Evolutionary conservation across 2,329 filamentous ascomycete species (phyloP).

Genomic region (Neonectria sp.): DNA sequence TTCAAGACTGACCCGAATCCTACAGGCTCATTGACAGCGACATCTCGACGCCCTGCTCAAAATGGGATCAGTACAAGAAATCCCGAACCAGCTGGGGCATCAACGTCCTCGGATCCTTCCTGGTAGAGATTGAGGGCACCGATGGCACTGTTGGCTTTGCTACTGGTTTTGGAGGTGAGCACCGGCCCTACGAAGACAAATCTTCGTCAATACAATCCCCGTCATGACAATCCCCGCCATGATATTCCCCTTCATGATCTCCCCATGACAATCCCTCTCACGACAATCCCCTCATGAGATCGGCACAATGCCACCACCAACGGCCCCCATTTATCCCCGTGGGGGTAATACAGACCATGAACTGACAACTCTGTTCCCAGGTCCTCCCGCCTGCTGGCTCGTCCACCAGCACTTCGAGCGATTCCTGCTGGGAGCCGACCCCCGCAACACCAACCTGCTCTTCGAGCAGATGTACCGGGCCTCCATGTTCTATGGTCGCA

Average conservation of each 20-base stretch:
- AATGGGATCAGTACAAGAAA: conserved; percentile 88
- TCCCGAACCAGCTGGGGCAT: conserved; percentile 96
- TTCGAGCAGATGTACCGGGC: conserved; percentile 98
- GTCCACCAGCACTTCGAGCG: conserved; percentile 94
- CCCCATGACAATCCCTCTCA: not conserved
- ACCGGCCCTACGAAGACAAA: not conserved
- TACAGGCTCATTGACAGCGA: conserved; percentile 90
- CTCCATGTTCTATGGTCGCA: conserved; percentile 97
- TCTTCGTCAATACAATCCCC: not conserved
- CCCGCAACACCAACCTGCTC: conserved; percentile 89
- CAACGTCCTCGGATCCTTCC: conserved; percentile 94
- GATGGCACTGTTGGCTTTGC: conserved; percentile 96
- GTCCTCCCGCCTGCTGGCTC: conserved; percentile 94
- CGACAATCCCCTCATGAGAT: not conserved
- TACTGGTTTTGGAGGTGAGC: conserved; percentile 86
- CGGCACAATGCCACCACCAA: not conserved
- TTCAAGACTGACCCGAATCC: conserved; percentile 12
- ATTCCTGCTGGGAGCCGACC: conserved; percentile 91
- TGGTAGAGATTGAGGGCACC: conserved; percentile 88
- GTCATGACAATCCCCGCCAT: not conserved
- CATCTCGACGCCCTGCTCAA: conserved; percentile 93
- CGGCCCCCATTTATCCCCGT: not conserved
- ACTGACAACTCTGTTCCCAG: conserved; percentile 52
- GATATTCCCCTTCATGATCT: not conserved
- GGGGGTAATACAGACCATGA: not conserved